These are phyloP conservation scores for Hanseniaspora valbyensis DNA, from an alignment of 805 yeast genomes.

Conservation along the genomic window DNA sequence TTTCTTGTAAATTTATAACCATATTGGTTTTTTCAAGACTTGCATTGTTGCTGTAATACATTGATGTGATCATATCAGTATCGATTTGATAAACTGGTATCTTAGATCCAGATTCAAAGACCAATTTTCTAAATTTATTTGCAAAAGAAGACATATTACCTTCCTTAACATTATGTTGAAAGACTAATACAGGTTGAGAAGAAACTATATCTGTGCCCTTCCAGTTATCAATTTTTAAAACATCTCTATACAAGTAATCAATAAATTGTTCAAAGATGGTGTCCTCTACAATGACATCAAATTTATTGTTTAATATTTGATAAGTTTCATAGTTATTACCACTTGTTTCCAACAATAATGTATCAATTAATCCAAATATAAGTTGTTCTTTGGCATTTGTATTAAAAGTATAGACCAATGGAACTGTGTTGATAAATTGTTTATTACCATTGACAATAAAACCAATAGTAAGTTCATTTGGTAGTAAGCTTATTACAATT, in stretches of 20 bases:
- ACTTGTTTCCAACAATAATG: neutral
- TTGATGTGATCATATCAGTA: constrained; percentile 2
- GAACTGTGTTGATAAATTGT: constrained; percentile 7
- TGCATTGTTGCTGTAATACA: constrained; percentile 4
- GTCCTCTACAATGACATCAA: constrained; percentile 1
- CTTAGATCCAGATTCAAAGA: neutral
- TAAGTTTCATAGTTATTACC: neutral
- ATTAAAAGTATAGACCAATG: constrained; percentile 6
- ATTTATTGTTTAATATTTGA: constrained; percentile 2
- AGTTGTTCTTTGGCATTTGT: neutral
- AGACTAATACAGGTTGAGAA: neutral
- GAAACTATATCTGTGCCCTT: neutral
- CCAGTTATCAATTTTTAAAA: constrained; percentile 7
- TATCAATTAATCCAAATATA: constrained; percentile 1
- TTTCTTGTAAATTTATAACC: constrained; percentile 6
- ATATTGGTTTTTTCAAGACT: constrained; percentile 8
- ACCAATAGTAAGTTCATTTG: neutral
- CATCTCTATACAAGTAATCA: neutral
- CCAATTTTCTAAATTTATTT: constrained; percentile 1
- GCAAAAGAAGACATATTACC: neutral
- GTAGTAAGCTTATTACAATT: neutral
- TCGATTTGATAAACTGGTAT: constrained; percentile 1
- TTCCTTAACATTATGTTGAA: neutral
- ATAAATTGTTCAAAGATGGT: neutral
- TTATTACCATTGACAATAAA: neutral